phyloP scores from a whole-genome alignment of 495 filamentous ascomycete genomes.

The Massariosphaeria phaeospora region DNA sequence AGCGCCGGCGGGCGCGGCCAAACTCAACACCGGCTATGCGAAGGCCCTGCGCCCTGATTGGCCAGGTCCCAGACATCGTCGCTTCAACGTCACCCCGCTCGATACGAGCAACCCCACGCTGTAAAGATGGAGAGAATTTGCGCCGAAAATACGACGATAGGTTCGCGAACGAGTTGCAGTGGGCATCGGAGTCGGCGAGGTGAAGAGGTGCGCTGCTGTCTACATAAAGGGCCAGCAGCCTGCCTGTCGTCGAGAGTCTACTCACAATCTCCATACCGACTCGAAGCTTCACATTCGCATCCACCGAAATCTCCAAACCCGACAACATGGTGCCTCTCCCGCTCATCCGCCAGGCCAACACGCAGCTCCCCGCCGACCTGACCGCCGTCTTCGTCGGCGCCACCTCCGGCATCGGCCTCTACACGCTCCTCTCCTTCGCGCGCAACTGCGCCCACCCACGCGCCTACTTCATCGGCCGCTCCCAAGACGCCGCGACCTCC shows the following conservation, averaged over 20 bases:
- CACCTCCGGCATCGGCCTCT: constrained; percentile 59
- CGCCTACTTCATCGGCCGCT: constrained; percentile 49
- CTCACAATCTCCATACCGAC: no score
- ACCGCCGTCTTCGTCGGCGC: constrained; percentile 60
- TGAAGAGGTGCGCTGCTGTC: neutral
- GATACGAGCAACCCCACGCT: no score
- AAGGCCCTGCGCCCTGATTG: neutral
- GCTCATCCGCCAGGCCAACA: constrained; percentile 10
- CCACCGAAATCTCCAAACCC: no score
- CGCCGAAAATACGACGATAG: no score
- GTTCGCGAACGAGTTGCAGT: neutral
- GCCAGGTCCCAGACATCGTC: neutral
- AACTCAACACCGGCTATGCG: constrained; percentile 7
- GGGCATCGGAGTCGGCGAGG: neutral
- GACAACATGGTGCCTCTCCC: constrained; percentile 11
- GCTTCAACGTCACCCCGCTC: neutral
- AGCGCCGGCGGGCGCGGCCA: constrained; percentile 1
- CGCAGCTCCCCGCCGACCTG: constrained; percentile 40
- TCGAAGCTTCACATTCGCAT: no score
- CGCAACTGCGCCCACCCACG: constrained; percentile 46
- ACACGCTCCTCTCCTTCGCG: constrained; percentile 55
- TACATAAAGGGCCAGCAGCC: no score
- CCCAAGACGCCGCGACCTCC: constrained; percentile 43
- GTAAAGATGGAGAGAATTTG: no score
- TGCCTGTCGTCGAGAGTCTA: no score